Evolutionary conservation across 306 rosid species (phyloP), one percentile per base, ranked within the genome.

Genomic region (Heteromeles arbutifolia): DNA sequence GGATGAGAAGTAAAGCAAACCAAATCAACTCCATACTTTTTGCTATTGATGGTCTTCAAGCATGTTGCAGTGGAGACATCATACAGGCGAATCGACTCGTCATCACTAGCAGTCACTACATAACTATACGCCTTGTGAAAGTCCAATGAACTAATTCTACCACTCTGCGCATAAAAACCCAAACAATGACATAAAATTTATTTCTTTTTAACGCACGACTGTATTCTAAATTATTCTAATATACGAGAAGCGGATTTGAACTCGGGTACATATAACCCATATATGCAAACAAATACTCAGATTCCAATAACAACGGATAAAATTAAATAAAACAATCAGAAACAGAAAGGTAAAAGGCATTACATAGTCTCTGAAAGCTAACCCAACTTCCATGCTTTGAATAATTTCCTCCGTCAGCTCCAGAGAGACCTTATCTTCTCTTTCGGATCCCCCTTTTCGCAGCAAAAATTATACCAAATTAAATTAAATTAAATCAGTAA

Each of bases 321-420:
- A 54, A 56, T 18, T 3, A 43, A 67, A 1, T 48, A 8, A 28
- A 45, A 11, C 32, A 48, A 15, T 17, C 32, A 31, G 50, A 59
- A 15, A 53, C 28, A 54, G 12, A 74, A 22, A 44, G 22, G 31
- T 1, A 73, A 54, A 69, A 17, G 68, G n/a, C 62, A 74, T 78
- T 74, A 92, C 98, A 66, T 92, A 95, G 84, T 92, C 98, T 84
- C 91, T 87, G 83, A 95, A 95, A 44, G 93, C 83, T 90, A 95
- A 85, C 79, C 98, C 98, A 18, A 95, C 97, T 90, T 95, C 98
- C 98, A 95, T 95, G 85, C 98, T 92, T 63, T 89, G 98, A 80
- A 92, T 87, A 80, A 92, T 87, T 81, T 92, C 98, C 84, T 95
- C 97, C 9, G 92, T 95, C 53, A 92, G 89, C 80, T 95, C 98